Base-by-base conservation (phyloP, 805 yeast genomes). In the Wickerhamomyces hampshirensis region DNA sequence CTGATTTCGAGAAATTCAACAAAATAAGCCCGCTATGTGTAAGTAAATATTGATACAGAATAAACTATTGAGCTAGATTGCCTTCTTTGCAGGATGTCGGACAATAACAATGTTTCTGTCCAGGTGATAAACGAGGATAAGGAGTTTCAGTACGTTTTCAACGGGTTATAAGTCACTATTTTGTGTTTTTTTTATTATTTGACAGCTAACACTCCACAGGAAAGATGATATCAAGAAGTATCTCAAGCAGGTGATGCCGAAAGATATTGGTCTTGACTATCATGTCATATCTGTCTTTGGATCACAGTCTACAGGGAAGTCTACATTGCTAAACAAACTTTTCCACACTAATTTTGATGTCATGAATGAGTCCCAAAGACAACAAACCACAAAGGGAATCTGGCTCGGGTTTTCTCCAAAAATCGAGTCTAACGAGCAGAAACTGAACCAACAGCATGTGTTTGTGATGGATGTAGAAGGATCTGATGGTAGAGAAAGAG, bases 401-500 rank as follows among this genome's bases (percentile, higher is more conserved):
- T 82, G 89, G 89, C 57, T 82, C 43, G 82, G 85, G 2, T 75
- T 70, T 47, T 77, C 84, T 0, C 62, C 63, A 26, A 56, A 57
- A 23, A 59, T 73, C 18, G 54, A 56, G 26, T 43, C 58, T 0
- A 39, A 52, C 9, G 37, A 56, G 2, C 26, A 37, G 2, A 42
- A 37, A 5, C 33, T 43, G 6, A 51, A 51, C 28, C 39, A 42
- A 17, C 42, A 47, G 5, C 68, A 77, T 44, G 67, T 87, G 9
- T 71, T 86, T 43, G 94, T 93, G 3, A 73, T 93, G 73, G 98
- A 93, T 56, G 98, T 93, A n/a, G 98, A 93, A 63, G 98, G 98
- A 33, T 89, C 97, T 1, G 98, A 93, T 63, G 98, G 98, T 33
- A 74, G 96, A 42, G 98, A 93, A 62, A 75, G 97, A 38, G 98